Percentiles rank a stretch among this genome's conserved stretches.
Evolutionary conservation across 352 stramenopile species (phyloP).

Genomic region (Globisporangium spinosum): DNA sequence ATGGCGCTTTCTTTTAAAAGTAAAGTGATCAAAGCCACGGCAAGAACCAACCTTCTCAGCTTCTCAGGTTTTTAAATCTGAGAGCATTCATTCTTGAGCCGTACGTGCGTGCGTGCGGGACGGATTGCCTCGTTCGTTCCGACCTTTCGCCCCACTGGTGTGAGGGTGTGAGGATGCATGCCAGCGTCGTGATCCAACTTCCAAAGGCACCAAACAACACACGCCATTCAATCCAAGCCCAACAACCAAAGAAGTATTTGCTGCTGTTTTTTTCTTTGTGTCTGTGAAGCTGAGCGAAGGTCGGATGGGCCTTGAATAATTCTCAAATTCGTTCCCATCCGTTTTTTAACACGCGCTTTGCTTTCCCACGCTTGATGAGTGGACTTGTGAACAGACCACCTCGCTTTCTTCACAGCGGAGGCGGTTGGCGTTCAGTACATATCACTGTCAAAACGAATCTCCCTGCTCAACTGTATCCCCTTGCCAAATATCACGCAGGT

Average conservation of each 20-base stretch:
- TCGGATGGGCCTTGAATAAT: not conserved
- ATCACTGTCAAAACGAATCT: not conserved
- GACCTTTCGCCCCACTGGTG: not conserved
- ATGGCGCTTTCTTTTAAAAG: not conserved
- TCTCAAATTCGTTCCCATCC: not conserved
- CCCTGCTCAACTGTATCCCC: not conserved
- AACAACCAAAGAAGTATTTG: not conserved
- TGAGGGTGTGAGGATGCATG: not conserved
- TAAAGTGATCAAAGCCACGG: not conserved
- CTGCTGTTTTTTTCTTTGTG: not conserved
- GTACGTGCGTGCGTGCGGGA: not conserved
- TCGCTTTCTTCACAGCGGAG: not conserved
- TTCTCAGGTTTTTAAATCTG: no score
- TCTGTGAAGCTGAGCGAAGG: not conserved
- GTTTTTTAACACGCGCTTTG: constrained; percentile 6
- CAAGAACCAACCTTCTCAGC: no score
- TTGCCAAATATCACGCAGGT: not conserved
- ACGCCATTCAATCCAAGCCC: not conserved
- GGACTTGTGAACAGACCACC: not conserved
- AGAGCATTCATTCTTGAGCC: not conserved
- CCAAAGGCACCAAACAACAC: not conserved
- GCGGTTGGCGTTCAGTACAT: constrained; percentile 5
- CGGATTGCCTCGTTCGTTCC: not conserved
- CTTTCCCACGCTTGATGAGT: constrained; percentile 1
- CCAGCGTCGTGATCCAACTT: not conserved